Percentiles rank a stretch among this genome's conserved stretches.
These are phyloP conservation scores for Dictyostelium citrinum DNA, from an alignment of 78 protist species.

Conservation along the genomic window DNA sequence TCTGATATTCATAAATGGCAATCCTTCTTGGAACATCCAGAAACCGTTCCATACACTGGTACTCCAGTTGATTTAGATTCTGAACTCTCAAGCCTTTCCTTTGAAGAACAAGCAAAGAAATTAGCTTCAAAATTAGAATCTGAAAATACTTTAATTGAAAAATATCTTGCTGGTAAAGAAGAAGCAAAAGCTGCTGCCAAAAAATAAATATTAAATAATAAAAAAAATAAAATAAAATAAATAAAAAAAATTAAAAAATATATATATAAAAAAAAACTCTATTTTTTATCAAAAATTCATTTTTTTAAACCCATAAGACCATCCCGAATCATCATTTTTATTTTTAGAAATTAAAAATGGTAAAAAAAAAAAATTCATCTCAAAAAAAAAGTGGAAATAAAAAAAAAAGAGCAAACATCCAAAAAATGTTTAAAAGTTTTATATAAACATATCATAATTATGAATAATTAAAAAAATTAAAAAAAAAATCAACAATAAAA, in stretches of 20 bases:
- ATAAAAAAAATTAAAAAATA: not conserved
- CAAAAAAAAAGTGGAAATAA: too few relatives aligned
- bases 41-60: conserved; percentile 53
- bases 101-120: conserved; percentile 76
- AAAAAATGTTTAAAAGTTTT: too few relatives aligned
- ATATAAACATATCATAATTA: too few relatives aligned
- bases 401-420: too few relatives aligned
- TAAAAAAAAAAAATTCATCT: too few relatives aligned
- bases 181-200: not conserved
- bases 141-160: conserved; percentile 39
- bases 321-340: too few relatives aligned
- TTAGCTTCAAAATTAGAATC: conserved; percentile 43
- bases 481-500: too few relatives aligned
- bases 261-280: not conserved
- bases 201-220: not conserved
- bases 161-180: conserved; percentile 43
- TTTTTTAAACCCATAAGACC: too few relatives aligned
- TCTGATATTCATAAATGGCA: conserved; percentile 74
- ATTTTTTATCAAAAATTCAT: too few relatives aligned
- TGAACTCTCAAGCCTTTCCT: conserved; percentile 26
- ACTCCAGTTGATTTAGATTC: conserved; percentile 47
- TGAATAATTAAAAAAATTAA: too few relatives aligned
- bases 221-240: not conserved
- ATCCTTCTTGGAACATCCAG: conserved; percentile 66
- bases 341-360: too few relatives aligned